Conservation (phyloP, 1,139 yeast genomes). For the Suhomyces chickasaworum region DNA sequence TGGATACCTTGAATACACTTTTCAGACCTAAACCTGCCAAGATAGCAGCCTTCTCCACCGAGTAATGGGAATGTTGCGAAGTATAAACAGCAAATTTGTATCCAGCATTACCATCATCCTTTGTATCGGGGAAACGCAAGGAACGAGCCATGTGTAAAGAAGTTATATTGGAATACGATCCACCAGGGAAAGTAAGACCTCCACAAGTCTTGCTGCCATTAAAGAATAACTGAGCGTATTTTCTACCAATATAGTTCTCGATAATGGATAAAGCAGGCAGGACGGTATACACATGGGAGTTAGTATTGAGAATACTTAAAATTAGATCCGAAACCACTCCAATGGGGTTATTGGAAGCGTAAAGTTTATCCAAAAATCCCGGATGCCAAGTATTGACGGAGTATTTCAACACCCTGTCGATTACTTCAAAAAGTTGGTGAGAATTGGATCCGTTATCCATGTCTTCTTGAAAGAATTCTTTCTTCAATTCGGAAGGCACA, state of each 20-base stretch:
- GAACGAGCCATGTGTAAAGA: constrained; percentile 79
- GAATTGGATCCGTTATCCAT: constrained; percentile 12
- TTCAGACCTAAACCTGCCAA: constrained; percentile 70
- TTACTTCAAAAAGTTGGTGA: constrained; percentile 33
- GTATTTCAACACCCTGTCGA: constrained; percentile 61
- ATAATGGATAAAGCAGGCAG: constrained; percentile 79
- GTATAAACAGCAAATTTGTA: constrained; percentile 70
- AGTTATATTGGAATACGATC: constrained; percentile 84
- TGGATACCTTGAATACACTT: constrained; percentile 64
- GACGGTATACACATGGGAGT: constrained; percentile 84
- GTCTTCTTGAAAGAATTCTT: constrained; percentile 20
- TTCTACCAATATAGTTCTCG: constrained; percentile 67
- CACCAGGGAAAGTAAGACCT: constrained; percentile 85
- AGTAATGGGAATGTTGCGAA: constrained; percentile 75
- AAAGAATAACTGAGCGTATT: constrained; percentile 69
- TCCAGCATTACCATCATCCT: constrained; percentile 55
- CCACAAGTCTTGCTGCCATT: constrained; percentile 56
- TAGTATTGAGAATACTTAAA: constrained; percentile 73
- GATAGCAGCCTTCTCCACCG: constrained; percentile 82
- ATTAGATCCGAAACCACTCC: constrained; percentile 77
- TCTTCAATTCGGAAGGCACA: constrained; percentile 37
- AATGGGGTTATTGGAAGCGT: constrained; percentile 82
- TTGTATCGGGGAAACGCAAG: constrained; percentile 68
- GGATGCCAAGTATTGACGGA: constrained; percentile 88
- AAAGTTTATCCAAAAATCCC: constrained; percentile 81